Evolutionary conservation across 179 eudicot species (phyloP), one percentile per base, ranked within the genome.

Genomic region (Nepenthes alata): DNA sequence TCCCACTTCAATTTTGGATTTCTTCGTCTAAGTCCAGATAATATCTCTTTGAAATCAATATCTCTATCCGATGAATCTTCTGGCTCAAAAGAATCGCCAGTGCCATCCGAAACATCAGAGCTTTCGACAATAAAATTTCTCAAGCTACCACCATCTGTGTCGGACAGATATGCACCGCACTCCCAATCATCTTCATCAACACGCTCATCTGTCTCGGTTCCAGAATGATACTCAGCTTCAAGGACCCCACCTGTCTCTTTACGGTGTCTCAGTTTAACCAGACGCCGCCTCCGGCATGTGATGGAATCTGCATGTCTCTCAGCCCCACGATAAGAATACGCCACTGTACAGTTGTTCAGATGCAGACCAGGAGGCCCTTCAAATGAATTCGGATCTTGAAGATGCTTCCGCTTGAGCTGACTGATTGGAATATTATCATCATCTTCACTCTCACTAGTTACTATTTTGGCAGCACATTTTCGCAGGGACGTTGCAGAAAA

Each of bases 91-190:
- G 74, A 67, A 65, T 50, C 61, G 49, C 62, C 75, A 7, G 35
- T 72, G 69, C 47, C 54, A 34, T 55, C 73, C 55, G 79, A 78
- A 47, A 36, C 62, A 64, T 80, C 84, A 62, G 80, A 71, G 71
- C 78, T 74, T 48, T 58, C 56, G 11, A 78, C 88, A 10, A 90
- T 85, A 69, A 87, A 87, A 59, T 76, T 77, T 67, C 67, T 74
- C 70, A 81, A 66, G 70, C 79, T 82, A 68, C 73, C 85, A 49
- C 65, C 72, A 54, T 76, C 85, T 53, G 68, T 71, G n/a, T 53
- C 70, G 37, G 70, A 66, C 36, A 61, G 70, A 2, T 77, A 63
- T 15, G 47, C 83, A 34, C 63, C 73, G 39, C 55, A 68, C 35
- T 71, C 76, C 36, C 44, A 52, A 56, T 74, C 79, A 63, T 55